Evolutionary conservation across 2,329 filamentous ascomycete species (phyloP), one percentile per base, ranked within the genome.

Genomic region (Venturiaceae sp.): DNA sequence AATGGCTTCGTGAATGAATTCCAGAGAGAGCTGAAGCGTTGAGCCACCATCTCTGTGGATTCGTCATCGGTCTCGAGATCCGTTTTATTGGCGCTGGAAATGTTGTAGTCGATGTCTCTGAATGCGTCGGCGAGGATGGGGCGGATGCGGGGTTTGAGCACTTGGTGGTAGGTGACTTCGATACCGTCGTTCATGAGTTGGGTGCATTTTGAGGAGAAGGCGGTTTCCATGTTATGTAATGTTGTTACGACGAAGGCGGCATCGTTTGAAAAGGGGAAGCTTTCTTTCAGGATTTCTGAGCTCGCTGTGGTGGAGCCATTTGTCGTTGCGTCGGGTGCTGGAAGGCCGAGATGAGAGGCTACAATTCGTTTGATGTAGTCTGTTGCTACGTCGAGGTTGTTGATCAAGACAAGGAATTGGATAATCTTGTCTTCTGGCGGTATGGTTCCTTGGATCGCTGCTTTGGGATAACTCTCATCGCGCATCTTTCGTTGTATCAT

Each of bases 401-500:
- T 99, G 72, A 96, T 90, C 52, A 96, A 81, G 23, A 97, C 86
- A 16, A 96, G 84, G 70, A 99, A 99, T 3, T 88, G 80, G 55
- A 97, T 83, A 63, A 96, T 88, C 65, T 87, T 90, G 65, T 91
- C 85, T 70, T 99, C 94, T 0, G 92, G 90, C 0, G 92, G 92
- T 47, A 92, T 80, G 0, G 85, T 87, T 39, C 91, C 91, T 70
- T 90, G 86, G 1, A 92, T 82, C 0, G 83, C 76, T 1, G 90
- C 80, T 66, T 87, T 90, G 0, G 92, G 94, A 68, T 96, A 97
- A 62, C 86, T 88, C 71, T 99, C 94, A 69, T 97, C 91, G 47
- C 91, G 85, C 94, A 99, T 97, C 73, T 95, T 96, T 60, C 92
- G 86, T 71, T 97, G 92, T 39, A 96, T 86, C 91, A 99, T 96